A percentile compares a stretch with the other conserved stretches of the same genome.
Evolutionary conservation across 257 asterid genomes (phyloP).

Genomic region (Rauvolfia tetraphylla): DNA sequence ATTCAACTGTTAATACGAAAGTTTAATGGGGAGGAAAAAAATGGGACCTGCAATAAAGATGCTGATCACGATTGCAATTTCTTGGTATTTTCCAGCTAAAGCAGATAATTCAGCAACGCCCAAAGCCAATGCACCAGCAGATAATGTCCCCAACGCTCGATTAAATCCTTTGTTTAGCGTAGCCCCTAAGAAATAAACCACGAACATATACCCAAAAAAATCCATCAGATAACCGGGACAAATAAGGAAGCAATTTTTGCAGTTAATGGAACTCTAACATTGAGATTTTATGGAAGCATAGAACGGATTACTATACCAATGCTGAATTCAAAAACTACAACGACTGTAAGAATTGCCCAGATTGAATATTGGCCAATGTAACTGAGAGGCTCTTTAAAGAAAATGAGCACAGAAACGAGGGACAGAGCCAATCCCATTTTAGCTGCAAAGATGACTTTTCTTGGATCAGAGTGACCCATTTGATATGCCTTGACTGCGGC

Average conservation of each 20-base stretch:
- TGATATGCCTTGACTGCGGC: constrained; percentile 20
- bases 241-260: background rate
- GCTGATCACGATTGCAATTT: constrained; percentile 59
- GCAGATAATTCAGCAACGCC: constrained; percentile 39
- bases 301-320: constrained; percentile 52
- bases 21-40: background rate
- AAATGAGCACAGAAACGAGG: constrained; percentile 42
- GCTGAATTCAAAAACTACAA: constrained; percentile 89
- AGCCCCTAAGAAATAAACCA: constrained; percentile 31
- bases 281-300: too few relatives aligned
- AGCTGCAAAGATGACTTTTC: constrained; percentile 41
- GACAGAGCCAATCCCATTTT: constrained; percentile 48
- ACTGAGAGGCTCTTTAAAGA: constrained; percentile 41
- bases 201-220: background rate
- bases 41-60: constrained; percentile 76
- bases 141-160: constrained; percentile 46
- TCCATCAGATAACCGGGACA: background rate
- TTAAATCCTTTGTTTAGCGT: constrained; percentile 49
- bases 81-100: constrained; percentile 50
- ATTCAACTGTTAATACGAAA: background rate
- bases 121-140: constrained; percentile 46
- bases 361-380: constrained; percentile 38
- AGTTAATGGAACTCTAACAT: background rate
- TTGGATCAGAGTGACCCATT: constrained; percentile 49
- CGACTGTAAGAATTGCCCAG: constrained; percentile 60